phyloP scores from a whole-genome alignment of 2,329 filamentous ascomycete genomes.

The Emergomyces africanus region DNA sequence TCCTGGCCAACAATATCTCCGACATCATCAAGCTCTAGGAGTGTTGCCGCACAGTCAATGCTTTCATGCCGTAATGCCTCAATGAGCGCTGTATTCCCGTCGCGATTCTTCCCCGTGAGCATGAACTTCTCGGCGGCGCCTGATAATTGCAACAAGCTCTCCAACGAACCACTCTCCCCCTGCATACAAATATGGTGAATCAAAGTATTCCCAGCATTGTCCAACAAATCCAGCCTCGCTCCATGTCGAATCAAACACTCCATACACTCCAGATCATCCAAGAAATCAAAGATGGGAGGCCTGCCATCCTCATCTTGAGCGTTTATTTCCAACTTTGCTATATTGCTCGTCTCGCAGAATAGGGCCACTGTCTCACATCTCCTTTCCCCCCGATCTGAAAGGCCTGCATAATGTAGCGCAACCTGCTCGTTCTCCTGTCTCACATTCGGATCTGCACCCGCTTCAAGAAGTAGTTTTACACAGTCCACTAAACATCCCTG shows the following conservation, averaged over 20 bases:
- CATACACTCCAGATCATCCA: conserved; percentile 9
- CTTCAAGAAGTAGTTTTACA: conserved; percentile 7
- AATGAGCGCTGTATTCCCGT: conserved; percentile 10
- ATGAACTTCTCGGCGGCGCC: background rate
- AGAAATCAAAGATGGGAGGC: conserved; percentile 10
- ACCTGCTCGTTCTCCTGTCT: conserved; percentile 9
- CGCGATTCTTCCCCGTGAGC: conserved; percentile 5
- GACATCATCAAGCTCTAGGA: conserved; percentile 7
- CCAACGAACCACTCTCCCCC: conserved; percentile 3
- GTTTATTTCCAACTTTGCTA: conserved; percentile 3
- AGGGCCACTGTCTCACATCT: conserved; percentile 7
- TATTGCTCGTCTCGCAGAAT: conserved; percentile 2
- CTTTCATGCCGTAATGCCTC: conserved; percentile 8
- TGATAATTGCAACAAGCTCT: conserved; percentile 3
- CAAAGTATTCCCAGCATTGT: conserved; percentile 8
- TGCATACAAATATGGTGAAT: conserved; percentile 11
- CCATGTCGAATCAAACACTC: conserved; percentile 6
- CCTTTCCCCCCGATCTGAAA: conserved; percentile 5
- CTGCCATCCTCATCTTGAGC: conserved; percentile 10
- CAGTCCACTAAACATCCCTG: conserved; percentile 8
- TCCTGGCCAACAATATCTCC: conserved; percentile 11
- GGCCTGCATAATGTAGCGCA: conserved; percentile 9
- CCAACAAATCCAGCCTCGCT: conserved; percentile 8
- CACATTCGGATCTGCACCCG: conserved; percentile 8
- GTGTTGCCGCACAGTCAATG: conserved; percentile 3